These are phyloP conservation scores for Daldinia sp. DNA, from an alignment of 2,329 filamentous ascomycete genomes.

Conservation along the genomic window DNA sequence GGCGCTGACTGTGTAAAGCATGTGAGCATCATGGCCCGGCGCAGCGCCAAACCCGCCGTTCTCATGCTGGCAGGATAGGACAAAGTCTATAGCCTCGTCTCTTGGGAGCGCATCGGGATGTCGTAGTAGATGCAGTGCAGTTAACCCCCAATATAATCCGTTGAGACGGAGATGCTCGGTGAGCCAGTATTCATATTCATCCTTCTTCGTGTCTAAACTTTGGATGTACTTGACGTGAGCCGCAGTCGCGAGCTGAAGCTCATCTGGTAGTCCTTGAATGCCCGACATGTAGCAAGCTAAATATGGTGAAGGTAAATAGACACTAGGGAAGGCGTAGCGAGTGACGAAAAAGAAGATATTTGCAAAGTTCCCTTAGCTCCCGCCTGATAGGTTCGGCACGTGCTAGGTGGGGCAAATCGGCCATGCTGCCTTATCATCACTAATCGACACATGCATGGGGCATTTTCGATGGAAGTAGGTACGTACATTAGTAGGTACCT, in stretches of 20 bases:
- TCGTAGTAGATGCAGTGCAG: constrained; percentile 83
- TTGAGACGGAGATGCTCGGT: constrained; percentile 96
- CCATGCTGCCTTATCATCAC: background rate
- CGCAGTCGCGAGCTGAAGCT: constrained; percentile 58
- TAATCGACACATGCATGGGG: too few relatives aligned
- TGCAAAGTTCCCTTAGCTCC: background rate
- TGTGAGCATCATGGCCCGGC: constrained; percentile 92
- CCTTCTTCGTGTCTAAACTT: constrained; percentile 87
- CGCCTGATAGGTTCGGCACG: background rate
- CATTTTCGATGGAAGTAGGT: too few relatives aligned
- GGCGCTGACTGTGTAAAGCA: constrained; percentile 94
- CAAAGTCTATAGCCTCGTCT: constrained; percentile 84
- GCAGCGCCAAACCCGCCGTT: constrained; percentile 93
- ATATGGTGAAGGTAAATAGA: background rate
- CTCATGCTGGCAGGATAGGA: constrained; percentile 91
- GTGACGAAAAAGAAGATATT: background rate
- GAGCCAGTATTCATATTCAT: constrained; percentile 97
- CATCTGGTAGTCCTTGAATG: constrained; percentile 50
- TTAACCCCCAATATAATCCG: constrained; percentile 96
- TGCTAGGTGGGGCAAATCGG: background rate
- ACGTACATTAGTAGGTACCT: too few relatives aligned
- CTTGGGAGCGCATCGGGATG: constrained; percentile 83
- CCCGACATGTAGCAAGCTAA: constrained; percentile 45
- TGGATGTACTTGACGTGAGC: constrained; percentile 92
- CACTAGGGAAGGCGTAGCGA: background rate